Evolutionary conservation across 2,329 filamentous ascomycete species (phyloP), one percentile per base, ranked within the genome.

Genomic region (Ascomycota sp.): DNA sequence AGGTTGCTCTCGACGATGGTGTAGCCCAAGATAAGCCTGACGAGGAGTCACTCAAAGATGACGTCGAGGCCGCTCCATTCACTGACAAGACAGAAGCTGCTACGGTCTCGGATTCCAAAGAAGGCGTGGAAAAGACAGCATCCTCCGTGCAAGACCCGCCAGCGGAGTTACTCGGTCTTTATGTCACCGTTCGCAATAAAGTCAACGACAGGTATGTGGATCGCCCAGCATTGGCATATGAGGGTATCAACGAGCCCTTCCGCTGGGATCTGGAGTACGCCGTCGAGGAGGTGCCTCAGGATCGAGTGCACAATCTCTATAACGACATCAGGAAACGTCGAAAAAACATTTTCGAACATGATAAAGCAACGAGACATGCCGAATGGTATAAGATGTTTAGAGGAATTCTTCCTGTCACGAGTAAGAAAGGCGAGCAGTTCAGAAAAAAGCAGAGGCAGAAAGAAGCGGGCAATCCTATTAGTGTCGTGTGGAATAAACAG

Each of bases 211-310:
- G 57, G 9, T 64, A 66, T 35, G 68, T 81, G 1, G 47, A 57
- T 0, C 72, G 82, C 3, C 78, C 82, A 2, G 29, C 0, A n/a
- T n/a, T n/a, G n/a, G n/a, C n/a, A n/a, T n/a, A n/a, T n/a, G n/a
- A n/a, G 41, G 53, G 10, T 48, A 75, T 31, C 51, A 34, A 0
- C 26, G 44, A 10, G 13, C 8, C 6, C 1, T 37, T 51, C 48
- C 37, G 71, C 41, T 93, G 84, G 84, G 51, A 56, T 0, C 58
- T 93, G n/a, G 71, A 89, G 43, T 93, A 92, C 52, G 64, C 72
- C 27, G 55, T 93, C 32, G 63, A 66, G 31, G 76, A 84, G 41
- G 57, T 83, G 2, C 34, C 52, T 0, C 40, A 43, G 3, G 40
- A 49, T 0, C 55, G 58, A 8, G 68, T 66, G 1, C 52, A 50